Evolutionary conservation across 345 rosid genomes (phyloP).

Genomic region (Raphanus sativus): DNA sequence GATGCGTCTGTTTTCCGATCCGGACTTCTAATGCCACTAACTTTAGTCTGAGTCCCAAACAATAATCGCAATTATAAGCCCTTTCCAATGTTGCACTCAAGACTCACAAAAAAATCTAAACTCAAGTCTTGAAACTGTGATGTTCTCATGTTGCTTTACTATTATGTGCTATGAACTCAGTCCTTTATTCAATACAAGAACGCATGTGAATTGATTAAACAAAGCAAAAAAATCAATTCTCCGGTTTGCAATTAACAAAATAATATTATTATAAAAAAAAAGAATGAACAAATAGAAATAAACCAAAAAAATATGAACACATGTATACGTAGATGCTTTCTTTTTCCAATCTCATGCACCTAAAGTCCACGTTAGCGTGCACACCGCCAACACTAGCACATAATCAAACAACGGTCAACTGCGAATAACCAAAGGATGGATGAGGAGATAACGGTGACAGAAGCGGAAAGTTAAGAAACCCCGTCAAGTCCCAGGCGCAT

Average conservation of each 20-base stretch:
- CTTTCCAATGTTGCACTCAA: no score
- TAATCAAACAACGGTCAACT: slow-evolving; percentile 37
- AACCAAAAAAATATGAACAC: slow-evolving; percentile 10
- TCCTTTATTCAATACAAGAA: no score
- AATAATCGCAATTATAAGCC: no score
- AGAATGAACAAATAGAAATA: slow-evolving; percentile 12
- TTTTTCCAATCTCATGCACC: slow-evolving; percentile 17
- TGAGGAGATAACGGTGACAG: slow-evolving; percentile 63
- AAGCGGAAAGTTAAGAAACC: slow-evolving; percentile 46
- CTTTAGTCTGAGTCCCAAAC: no score
- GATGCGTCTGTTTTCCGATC: no score
- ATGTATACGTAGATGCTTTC: background rate
- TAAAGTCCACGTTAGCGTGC: slow-evolving; percentile 32
- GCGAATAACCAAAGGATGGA: slow-evolving; percentile 28
- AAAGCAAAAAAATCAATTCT: background rate
- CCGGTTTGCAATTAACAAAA: background rate
- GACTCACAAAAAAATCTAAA: no score
- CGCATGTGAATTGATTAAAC: no score
- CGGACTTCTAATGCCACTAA: no score
- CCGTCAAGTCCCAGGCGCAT: slow-evolving; percentile 45
- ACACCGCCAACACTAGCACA: background rate
- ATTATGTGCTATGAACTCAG: no score
- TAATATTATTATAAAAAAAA: background rate
- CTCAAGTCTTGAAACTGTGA: no score
- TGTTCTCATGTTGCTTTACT: no score